Evolutionary conservation across 495 filamentous ascomycete genomes (phyloP).

Genomic region (Terfezia claveryi): DNA sequence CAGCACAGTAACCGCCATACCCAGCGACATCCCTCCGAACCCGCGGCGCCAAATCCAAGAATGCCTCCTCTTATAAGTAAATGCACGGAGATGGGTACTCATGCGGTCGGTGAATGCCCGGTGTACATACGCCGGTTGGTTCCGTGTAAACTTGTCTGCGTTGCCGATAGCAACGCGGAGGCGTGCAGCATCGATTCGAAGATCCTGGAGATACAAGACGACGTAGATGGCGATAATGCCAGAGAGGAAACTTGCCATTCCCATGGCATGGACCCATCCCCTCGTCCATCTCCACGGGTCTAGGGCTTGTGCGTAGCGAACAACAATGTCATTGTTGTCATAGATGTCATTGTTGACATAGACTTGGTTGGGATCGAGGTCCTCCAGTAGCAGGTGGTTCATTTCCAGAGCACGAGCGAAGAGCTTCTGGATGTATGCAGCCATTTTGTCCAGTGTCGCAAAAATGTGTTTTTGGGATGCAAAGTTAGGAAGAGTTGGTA

Average conservation of each 20-base stretch:
- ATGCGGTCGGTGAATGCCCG: constrained; percentile 14
- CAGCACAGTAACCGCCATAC: constrained; percentile 10
- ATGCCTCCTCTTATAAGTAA: constrained; percentile 10
- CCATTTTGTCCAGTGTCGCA: too few species aligned
- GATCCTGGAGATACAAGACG: constrained; percentile 15
- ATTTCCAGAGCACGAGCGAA: too few species aligned
- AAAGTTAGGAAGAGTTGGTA: too few species aligned
- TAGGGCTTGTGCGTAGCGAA: constrained; percentile 14
- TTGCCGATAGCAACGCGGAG: constrained; percentile 11
- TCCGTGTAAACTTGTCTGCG: constrained; percentile 1
- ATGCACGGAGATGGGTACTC: constrained; percentile 12
- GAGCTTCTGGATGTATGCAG: too few species aligned
- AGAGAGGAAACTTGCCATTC: constrained; percentile 13
- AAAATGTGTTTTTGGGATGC: too few species aligned
- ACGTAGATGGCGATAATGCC: constrained; percentile 16
- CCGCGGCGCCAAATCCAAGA: neutral
- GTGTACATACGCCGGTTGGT: neutral
- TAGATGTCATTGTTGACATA: constrained; percentile 12
- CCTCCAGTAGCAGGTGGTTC: neutral
- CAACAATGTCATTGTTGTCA: constrained; percentile 12
- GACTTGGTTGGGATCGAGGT: neutral
- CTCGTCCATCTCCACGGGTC: constrained; percentile 14
- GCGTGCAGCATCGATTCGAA: constrained; percentile 14
- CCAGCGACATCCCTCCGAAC: constrained; percentile 12
- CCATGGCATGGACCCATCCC: constrained; percentile 15